These are phyloP conservation scores for Fusarium lyarnte DNA, from an alignment of 2,329 filamentous ascomycete genomes.

Conservation along the genomic window DNA sequence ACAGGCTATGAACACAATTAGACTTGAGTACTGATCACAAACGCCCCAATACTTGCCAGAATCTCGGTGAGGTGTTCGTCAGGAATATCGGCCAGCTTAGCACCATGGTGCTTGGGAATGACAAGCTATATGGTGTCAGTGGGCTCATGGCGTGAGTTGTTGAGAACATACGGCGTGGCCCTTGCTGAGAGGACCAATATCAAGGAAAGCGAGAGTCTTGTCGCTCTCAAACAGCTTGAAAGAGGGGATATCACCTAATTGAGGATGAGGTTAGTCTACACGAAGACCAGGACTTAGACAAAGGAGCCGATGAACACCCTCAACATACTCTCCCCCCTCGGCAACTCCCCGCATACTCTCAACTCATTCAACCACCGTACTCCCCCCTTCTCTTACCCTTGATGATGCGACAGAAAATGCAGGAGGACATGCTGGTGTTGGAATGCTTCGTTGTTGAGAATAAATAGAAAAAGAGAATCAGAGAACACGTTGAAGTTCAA, in stretches of 20 bases:
- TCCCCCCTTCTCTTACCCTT: constrained; percentile 68
- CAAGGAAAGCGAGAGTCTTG: constrained; percentile 93
- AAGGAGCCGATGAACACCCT: constrained; percentile 13
- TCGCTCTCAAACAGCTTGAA: constrained; percentile 97
- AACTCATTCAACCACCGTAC: background rate
- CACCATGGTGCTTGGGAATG: constrained; percentile 94
- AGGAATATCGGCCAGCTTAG: constrained; percentile 90
- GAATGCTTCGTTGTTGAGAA: background rate
- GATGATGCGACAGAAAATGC: constrained; percentile 98
- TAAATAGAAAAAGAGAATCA: background rate
- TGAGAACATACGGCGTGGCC: constrained; percentile 81
- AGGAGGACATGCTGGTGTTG: constrained; percentile 55
- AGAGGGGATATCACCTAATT: constrained; percentile 87
- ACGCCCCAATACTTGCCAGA: constrained; percentile 62
- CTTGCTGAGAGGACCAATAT: constrained; percentile 88
- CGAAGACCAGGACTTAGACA: background rate
- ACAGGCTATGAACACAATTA: constrained; percentile 46
- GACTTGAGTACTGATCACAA: background rate
- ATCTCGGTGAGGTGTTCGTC: constrained; percentile 87
- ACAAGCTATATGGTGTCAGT: constrained; percentile 72
- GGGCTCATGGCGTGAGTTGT: background rate
- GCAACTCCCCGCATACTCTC: background rate
- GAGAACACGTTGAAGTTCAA: background rate
- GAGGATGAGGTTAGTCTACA: constrained; percentile 14
- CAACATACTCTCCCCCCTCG: constrained; percentile 32